Percentiles rank a stretch among this genome's conserved stretches.
phyloP scores from a whole-genome alignment of 2,329 filamentous ascomycete genomes.

The Aphanoascus verrucosus region DNA sequence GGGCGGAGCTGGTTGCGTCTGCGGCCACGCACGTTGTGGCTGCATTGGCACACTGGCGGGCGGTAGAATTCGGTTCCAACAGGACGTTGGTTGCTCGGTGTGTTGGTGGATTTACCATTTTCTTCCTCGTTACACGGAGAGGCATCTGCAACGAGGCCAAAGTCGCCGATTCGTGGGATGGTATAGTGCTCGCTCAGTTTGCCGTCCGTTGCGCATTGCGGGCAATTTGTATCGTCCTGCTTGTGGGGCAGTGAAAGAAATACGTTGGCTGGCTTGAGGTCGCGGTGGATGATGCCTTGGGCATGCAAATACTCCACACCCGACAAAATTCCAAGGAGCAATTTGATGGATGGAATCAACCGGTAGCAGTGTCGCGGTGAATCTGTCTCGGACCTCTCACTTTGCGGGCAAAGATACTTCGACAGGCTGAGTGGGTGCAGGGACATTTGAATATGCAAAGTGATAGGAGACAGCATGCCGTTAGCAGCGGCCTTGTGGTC shows the following conservation, averaged over 20 bases:
- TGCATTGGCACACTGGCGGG: constrained; percentile 29
- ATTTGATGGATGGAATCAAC: constrained; percentile 43
- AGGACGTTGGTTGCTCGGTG: constrained; percentile 25
- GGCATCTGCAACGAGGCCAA: constrained; percentile 52
- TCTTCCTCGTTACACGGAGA: constrained; percentile 30
- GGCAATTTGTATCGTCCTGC: constrained; percentile 36
- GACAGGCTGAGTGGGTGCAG: constrained; percentile 53
- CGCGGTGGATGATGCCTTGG: constrained; percentile 52
- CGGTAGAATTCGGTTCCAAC: constrained; percentile 55
- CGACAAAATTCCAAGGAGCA: constrained; percentile 50
- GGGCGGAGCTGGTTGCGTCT: background rate
- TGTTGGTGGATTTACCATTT: constrained; percentile 14
- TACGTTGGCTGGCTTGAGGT: constrained; percentile 59
- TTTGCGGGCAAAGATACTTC: constrained; percentile 39
- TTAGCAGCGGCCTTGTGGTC: constrained; percentile 20
- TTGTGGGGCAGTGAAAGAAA: constrained; percentile 43
- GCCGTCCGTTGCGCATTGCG: constrained; percentile 32
- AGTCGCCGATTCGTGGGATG: constrained; percentile 56
- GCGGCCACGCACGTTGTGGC: constrained; percentile 4
- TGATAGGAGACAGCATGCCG: constrained; percentile 30
- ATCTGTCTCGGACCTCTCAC: constrained; percentile 4
- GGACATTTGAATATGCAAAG: constrained; percentile 59
- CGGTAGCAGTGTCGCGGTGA: constrained; percentile 52
- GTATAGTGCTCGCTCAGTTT: constrained; percentile 28
- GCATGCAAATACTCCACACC: constrained; percentile 56